These are phyloP conservation scores for Porodaedalea pini DNA, from an alignment of 1,284 basidiomycete genomes.

Conservation along the genomic window DNA sequence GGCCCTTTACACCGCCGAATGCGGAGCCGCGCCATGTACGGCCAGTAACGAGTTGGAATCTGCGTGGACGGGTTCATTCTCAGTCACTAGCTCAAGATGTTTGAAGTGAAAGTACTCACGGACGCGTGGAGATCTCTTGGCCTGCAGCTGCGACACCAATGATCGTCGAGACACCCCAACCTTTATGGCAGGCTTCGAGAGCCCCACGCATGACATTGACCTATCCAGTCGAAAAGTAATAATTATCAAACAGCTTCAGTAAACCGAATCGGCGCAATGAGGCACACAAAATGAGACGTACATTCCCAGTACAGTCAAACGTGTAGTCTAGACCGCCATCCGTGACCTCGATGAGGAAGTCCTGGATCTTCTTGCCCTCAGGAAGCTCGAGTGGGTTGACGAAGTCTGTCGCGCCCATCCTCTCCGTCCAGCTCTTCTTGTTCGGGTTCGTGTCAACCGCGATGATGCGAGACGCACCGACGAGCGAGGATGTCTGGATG, in stretches of 20 bases:
- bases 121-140: slow-evolving; percentile 94
- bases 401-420: slow-evolving; percentile 98
- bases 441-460: slow-evolving; percentile 88
- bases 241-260: not conserved
- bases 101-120: slow-evolving; percentile 52
- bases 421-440: slow-evolving; percentile 86
- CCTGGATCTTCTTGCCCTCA: slow-evolving; percentile 81
- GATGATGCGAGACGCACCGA: slow-evolving; percentile 85
- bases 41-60: slow-evolving; percentile 86
- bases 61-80: slow-evolving; percentile 31
- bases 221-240: slow-evolving; percentile 32
- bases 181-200: slow-evolving; percentile 97
- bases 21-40: slow-evolving; percentile 94
- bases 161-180: slow-evolving; percentile 96
- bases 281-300: slow-evolving; percentile 32
- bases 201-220: slow-evolving; percentile 94
- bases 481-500: slow-evolving; percentile 76
- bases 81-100: not conserved
- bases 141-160: slow-evolving; percentile 97
- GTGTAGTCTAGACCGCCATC: slow-evolving; percentile 98
- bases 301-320: slow-evolving; percentile 95
- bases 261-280: not conserved
- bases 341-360: slow-evolving; percentile 87
- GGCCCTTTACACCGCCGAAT: slow-evolving; percentile 97
- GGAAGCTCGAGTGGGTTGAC: slow-evolving; percentile 80